Evolutionary conservation across 208 protist species (phyloP).

Genomic region (Wallacemonas sp.): DNA sequence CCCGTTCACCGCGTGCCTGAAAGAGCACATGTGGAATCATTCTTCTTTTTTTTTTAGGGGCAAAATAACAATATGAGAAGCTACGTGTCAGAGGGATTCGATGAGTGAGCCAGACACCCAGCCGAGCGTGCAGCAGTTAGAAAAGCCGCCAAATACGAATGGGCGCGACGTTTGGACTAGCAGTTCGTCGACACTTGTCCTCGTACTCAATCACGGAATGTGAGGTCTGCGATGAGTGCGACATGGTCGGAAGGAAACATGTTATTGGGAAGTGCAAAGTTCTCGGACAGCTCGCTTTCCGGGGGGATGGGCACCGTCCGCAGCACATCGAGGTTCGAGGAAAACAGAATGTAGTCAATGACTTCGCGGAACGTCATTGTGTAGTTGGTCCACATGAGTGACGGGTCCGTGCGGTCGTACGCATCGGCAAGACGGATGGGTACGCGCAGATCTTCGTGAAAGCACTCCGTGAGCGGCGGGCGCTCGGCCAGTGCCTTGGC

Average conservation of each 20-base stretch:
- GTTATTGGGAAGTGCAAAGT: constrained; percentile 84
- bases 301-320: constrained; percentile 75
- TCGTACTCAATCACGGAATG: constrained; percentile 1
- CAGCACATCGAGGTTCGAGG: constrained; percentile 52
- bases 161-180: background rate
- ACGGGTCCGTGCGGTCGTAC: constrained; percentile 54
- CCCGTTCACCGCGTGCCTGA: too few species aligned
- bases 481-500: constrained; percentile 5
- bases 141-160: background rate
- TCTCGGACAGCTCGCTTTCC: constrained; percentile 62
- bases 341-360: constrained; percentile 91
- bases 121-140: too few species aligned
- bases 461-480: constrained; percentile 35
- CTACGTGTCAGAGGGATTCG: background rate
- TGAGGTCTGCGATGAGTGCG: constrained; percentile 80
- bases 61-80: background rate
- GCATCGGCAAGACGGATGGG: constrained; percentile 51
- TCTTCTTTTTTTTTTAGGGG: constrained; percentile 12
- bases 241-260: constrained; percentile 90
- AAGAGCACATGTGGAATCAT: too few species aligned
- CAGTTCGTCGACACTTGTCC: background rate
- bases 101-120: too few species aligned
- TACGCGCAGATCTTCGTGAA: constrained; percentile 30
- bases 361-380: constrained; percentile 85
- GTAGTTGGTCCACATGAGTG: constrained; percentile 88